Conservation (phyloP, 495 filamentous ascomycete genomes). For the Tuber umbilicatum region DNA sequence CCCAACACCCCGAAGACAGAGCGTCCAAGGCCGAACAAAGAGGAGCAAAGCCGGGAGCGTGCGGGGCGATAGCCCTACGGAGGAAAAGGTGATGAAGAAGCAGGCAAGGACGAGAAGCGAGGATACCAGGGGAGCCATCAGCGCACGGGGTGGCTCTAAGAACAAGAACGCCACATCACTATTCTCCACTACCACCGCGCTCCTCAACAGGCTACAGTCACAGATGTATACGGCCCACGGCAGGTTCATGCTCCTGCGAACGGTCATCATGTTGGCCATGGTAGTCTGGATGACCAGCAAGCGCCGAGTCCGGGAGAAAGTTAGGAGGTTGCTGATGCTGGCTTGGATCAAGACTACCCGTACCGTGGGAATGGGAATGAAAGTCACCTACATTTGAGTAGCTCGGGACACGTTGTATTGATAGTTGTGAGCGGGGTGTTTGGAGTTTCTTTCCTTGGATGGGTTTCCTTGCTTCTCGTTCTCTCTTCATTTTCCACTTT, state of each 20-base stretch:
- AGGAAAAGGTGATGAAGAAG: slow-evolving; percentile 9
- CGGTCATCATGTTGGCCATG: slow-evolving; percentile 73
- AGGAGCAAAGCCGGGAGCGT: slow-evolving; percentile 19
- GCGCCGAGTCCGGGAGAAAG: slow-evolving; percentile 65
- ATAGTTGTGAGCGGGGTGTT: slow-evolving; percentile 31
- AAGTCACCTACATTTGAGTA: slow-evolving; percentile 86
- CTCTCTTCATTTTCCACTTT: slow-evolving; percentile 5
- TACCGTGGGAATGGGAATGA: slow-evolving; percentile 94
- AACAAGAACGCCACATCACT: slow-evolving; percentile 52
- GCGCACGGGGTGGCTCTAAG: slow-evolving; percentile 34
- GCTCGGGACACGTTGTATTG: slow-evolving; percentile 2
- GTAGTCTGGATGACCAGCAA: slow-evolving; percentile 70
- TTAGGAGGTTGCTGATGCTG: slow-evolving; percentile 58
- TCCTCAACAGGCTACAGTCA: slow-evolving; percentile 46
- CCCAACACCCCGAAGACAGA: slow-evolving; percentile 19
- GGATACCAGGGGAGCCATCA: slow-evolving; percentile 5
- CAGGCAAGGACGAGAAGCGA: neutral
- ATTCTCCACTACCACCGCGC: slow-evolving; percentile 63
- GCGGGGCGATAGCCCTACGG: slow-evolving; percentile 2
- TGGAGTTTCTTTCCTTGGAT: slow-evolving; percentile 16
- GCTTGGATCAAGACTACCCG: slow-evolving; percentile 77
- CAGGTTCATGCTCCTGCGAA: slow-evolving; percentile 53
- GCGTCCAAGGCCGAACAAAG: slow-evolving; percentile 13
- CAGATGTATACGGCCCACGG: slow-evolving; percentile 34
- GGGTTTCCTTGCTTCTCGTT: slow-evolving; percentile 8